Base-by-base conservation (phyloP, 331 rosid species). In the Saraca asoca region DNA sequence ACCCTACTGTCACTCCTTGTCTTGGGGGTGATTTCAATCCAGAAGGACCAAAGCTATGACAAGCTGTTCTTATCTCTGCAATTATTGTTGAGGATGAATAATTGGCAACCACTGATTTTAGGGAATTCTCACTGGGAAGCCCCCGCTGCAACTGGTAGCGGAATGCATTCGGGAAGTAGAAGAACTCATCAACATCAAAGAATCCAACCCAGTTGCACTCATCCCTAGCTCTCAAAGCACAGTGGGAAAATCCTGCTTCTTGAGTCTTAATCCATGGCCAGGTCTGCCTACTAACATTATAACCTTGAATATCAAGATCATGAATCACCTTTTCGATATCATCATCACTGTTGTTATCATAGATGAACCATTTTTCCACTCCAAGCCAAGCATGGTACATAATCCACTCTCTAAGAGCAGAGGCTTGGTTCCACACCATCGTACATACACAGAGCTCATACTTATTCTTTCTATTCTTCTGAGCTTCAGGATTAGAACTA, bases 201-300 rank as follows among this genome's bases (percentile, higher is more conserved):
- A 88, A 94, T 3, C 96, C 96, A 3, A 94, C 92, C 99, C 99
- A 94, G 5, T 87, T 83, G 54, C 99, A 94, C 43, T 94, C 95
- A 24, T 85, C 83, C 58, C 88, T 88, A 3, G 97, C 95, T 74
- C 66, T 80, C 83, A 94, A 67, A 19, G 91, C 95, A 42, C 99
- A 94, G 64, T 90, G 95, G 11, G 99, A 94, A 63, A 94, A 94
- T 29, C 99, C 99, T 4, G 99, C 96, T 72, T 94, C 99, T 57
- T 94, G 99, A 18, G 92, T 80, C 81, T 94, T 94, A 46, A 90
- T 83, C 99, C 99, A 94, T 6, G 99, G 99, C 99, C 99, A 94
- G 59, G 74, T 76, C 16, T 70, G 74, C 62, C 89, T 86, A 51
- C 77, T 88, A 9, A 94, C 85, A 24, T 94, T 94, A 68, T 72